Conservation (phyloP, 129 eudicot genomes). For the Rutidosis leptorrhynchoides region DNA sequence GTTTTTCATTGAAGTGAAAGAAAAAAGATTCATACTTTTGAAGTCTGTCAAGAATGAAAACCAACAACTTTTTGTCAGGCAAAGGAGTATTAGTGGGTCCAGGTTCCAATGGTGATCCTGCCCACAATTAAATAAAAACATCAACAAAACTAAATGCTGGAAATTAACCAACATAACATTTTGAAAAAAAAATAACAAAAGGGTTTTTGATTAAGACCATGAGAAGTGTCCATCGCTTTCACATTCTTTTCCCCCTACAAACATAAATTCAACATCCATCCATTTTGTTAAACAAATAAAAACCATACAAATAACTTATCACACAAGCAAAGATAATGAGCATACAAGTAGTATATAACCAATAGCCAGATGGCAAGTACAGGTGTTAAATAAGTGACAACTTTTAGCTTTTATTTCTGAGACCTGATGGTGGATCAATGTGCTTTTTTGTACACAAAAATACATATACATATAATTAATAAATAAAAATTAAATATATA, state of each 20-base stretch:
- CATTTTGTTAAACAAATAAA: slow-evolving; percentile 7
- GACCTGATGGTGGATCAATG: slow-evolving; percentile 36
- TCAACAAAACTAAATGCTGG: slow-evolving; percentile 34
- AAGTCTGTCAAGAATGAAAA: slow-evolving; percentile 92
- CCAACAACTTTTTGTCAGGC: slow-evolving; percentile 94
- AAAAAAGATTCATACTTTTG: slow-evolving; percentile 69
- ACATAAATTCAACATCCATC: slow-evolving; percentile 17
- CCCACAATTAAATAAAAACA: slow-evolving; percentile 40
- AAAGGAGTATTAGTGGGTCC: slow-evolving; percentile 90
- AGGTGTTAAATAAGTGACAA: slow-evolving; percentile 37
- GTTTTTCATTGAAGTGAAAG: slow-evolving; percentile 32
- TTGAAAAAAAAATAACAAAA: slow-evolving; percentile 21
- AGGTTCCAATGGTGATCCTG: slow-evolving; percentile 74
- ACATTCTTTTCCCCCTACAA: slow-evolving; percentile 73
- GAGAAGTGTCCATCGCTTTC: slow-evolving; percentile 71
- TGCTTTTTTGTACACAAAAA: slow-evolving; percentile 27
- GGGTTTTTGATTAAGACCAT: slow-evolving; percentile 52
- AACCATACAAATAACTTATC: background rate
- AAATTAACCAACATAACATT: slow-evolving; percentile 29
- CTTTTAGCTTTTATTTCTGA: slow-evolving; percentile 38
- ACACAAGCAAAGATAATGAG: background rate
- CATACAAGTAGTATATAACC: slow-evolving; percentile 25
- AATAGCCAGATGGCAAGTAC: slow-evolving; percentile 36
- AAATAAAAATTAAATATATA: no score
- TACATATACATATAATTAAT: slow-evolving; percentile 24